Evolutionary conservation across 169 alveolate species (phyloP), one percentile per base, ranked within the genome.

Genomic region (Plasmodium vinckei): DNA sequence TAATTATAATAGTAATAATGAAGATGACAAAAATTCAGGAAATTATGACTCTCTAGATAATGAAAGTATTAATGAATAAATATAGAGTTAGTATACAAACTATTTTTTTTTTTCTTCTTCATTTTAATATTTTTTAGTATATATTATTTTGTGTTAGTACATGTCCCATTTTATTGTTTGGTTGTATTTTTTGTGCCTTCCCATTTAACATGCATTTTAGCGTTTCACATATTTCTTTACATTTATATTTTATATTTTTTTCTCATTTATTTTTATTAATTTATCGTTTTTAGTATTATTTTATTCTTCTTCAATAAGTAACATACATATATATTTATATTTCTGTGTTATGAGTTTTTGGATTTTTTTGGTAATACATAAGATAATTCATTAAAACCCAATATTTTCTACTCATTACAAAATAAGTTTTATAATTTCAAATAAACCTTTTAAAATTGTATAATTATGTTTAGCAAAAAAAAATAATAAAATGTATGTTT

Each of bases 121-220:
- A 71, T 71, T 72, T 54, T 56, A 39, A 19, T 60, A 7, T 25
- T 72, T 56, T 19, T 47, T 49, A 9, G 42, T 44, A 17, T 21
- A 15, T 68, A 51, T 51, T 15, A 51, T 51, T 69, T 69, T 47
- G n/a, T 33, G 53, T 69, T 46, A 23, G 47, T 13, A 42, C 57
- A 63, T 25, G 27, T 71, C 42, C 5, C 42, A 33, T 3, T 33
- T 33, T 4, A 33, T 72, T 72, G 87, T 72, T 49, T 44, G 72
- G 19, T 72, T 72, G 87, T 72, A 21, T 72, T 51, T 72, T 72
- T 72, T 72, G 87, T 72, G 60, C 10, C 71, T 72, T 10, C 59
- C 57, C 63, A 72, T 39, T 39, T 23, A 39, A 57, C 71, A 42
- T 63, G 44, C 39, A 51, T 72, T 72, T 59, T 72, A 59, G 59